Percentiles rank a stretch among this genome's conserved stretches.
phyloP scores from a whole-genome alignment of 2,329 filamentous ascomycete genomes.

The Diaporthe caulivora region DNA sequence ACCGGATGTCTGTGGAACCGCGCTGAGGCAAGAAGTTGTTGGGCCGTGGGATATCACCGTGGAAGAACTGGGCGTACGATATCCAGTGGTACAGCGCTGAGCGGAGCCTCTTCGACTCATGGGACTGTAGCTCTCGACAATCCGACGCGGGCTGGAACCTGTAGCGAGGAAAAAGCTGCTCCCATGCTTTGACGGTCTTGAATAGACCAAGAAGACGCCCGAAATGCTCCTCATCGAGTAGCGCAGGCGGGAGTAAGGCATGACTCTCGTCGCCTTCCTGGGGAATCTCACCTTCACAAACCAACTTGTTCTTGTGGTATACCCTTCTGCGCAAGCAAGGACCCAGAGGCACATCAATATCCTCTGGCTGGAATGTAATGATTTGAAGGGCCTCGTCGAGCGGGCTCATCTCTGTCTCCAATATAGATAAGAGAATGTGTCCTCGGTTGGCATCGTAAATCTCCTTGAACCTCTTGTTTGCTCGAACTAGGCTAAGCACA shows the following conservation, averaged over 20 bases:
- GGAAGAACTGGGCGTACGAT: slow-evolving; percentile 66
- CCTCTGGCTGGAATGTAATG: slow-evolving; percentile 56
- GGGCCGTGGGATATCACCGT: slow-evolving; percentile 55
- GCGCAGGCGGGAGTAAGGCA: slow-evolving; percentile 13
- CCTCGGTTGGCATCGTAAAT: slow-evolving; percentile 58
- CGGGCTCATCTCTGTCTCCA: slow-evolving; percentile 57
- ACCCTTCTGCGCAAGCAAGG: slow-evolving; percentile 55
- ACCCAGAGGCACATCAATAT: slow-evolving; percentile 49
- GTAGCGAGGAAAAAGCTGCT: slow-evolving; percentile 52
- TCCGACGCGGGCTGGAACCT: slow-evolving; percentile 58
- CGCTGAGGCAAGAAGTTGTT: slow-evolving; percentile 39
- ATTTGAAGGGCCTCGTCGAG: slow-evolving; percentile 61
- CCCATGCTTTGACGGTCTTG: slow-evolving; percentile 54
- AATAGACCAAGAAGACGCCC: slow-evolving; percentile 48
- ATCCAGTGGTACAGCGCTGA: slow-evolving; percentile 67
- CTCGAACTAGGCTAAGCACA: slow-evolving; percentile 54
- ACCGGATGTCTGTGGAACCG: slow-evolving; percentile 51
- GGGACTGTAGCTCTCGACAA: slow-evolving; percentile 56
- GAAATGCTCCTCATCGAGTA: slow-evolving; percentile 45
- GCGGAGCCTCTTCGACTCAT: slow-evolving; percentile 62
- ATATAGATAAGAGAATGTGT: slow-evolving; percentile 56
- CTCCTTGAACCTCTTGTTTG: slow-evolving; percentile 52
- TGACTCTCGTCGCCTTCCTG: not conserved
- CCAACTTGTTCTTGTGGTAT: slow-evolving; percentile 54
- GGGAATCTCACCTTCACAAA: slow-evolving; percentile 41